Evolutionary conservation across 2,329 filamentous ascomycete species (phyloP).

Genomic region (Cordyceps pruinosa): DNA sequence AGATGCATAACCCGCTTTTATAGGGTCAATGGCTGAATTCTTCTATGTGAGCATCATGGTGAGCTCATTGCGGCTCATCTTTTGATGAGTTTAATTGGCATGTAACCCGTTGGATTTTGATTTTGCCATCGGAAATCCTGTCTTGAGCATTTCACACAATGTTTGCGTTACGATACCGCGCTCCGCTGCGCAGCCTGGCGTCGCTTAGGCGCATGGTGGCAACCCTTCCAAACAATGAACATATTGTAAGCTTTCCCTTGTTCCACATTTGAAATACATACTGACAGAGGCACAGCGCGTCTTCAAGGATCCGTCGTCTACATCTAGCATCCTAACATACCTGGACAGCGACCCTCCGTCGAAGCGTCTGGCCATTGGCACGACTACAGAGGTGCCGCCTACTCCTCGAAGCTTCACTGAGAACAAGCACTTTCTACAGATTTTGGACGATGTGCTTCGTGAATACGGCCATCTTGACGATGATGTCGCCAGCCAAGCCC

Average conservation of each 20-base stretch:
- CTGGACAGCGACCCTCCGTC: conserved; percentile 52
- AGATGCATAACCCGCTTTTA: conserved; percentile 20
- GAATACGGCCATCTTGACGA: conserved; percentile 52
- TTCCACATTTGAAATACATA: neutral
- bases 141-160: neutral
- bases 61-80: neutral
- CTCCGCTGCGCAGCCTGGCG: neutral
- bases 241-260: conserved; percentile 40
- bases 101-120: neutral
- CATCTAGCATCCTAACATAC: conserved; percentile 50
- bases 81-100: neutral
- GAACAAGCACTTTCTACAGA: conserved; percentile 52
- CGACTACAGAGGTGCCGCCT: conserved; percentile 50
- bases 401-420: conserved; percentile 53
- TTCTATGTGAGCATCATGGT: conserved; percentile 6
- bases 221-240: conserved; percentile 43
- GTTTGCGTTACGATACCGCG: conserved; percentile 2
- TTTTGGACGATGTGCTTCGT: conserved; percentile 51
- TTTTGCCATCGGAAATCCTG: neutral
- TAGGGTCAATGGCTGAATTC: neutral
- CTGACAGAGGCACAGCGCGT: conserved; percentile 43
- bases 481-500: conserved; percentile 47
- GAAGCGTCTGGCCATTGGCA: conserved; percentile 50
- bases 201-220: conserved; percentile 31
- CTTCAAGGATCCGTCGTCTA: conserved; percentile 41